A percentile compares a stretch with the other conserved stretches of the same genome.
These are phyloP conservation scores for Hansenula sp. DNA, from an alignment of 1,139 yeast genomes.

Conservation along the genomic window DNA sequence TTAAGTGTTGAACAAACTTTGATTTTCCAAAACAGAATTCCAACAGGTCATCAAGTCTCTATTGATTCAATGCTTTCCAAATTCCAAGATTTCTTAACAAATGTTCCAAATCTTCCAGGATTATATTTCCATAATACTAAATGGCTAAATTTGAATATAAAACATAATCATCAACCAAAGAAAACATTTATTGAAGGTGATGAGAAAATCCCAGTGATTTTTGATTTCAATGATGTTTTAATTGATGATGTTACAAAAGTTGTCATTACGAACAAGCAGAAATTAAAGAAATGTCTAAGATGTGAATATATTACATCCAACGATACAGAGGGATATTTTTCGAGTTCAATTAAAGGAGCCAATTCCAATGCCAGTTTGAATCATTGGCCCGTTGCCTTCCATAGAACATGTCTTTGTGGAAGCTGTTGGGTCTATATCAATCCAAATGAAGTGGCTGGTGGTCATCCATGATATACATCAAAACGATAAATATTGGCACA, in stretches of 20 bases:
- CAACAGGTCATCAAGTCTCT: conserved; percentile 40
- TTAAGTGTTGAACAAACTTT: conserved; percentile 60
- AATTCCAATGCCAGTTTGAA: conserved; percentile 35
- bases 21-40: conserved; percentile 58
- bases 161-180: conserved; percentile 12
- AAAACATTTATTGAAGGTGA: conserved; percentile 6
- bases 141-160: conserved; percentile 58
- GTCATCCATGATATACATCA: too few species aligned
- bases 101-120: conserved; percentile 38
- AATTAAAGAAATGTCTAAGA: conserved; percentile 20
- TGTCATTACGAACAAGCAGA: conserved; percentile 21
- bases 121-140: conserved; percentile 64
- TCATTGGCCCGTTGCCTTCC: conserved; percentile 72
- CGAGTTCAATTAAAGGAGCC: conserved; percentile 13
- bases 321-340: conserved; percentile 34
- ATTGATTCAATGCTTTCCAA: conserved; percentile 29
- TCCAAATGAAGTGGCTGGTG: background rate
- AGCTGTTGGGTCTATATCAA: conserved; percentile 55
- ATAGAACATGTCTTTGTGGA: conserved; percentile 77
- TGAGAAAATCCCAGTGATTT: conserved; percentile 13
- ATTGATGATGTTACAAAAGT: conserved; percentile 46
- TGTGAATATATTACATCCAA: conserved; percentile 22
- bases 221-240: conserved; percentile 17
- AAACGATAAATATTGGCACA: too few species aligned
- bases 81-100: conserved; percentile 19